A percentile compares a stretch with the other conserved stretches of the same genome.
Evolutionary conservation across 139 green algal genomes (phyloP).

Genomic region (Gonium pectorale): DNA sequence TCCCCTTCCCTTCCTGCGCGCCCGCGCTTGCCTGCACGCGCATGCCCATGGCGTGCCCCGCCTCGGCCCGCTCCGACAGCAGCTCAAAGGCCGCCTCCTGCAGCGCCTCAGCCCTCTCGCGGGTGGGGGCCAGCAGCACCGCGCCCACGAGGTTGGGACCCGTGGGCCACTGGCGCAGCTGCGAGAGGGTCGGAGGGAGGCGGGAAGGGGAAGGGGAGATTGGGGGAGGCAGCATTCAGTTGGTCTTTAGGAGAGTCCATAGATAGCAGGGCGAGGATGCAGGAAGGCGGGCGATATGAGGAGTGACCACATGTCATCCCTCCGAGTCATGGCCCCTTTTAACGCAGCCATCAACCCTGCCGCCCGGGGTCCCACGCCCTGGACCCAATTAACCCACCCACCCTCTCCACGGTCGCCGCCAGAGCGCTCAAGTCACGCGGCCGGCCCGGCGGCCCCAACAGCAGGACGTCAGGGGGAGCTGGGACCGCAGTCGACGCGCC

Average conservation of each 20-base stretch:
- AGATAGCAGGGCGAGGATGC: not conserved
- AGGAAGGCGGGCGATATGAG: not conserved
- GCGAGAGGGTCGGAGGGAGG: not conserved
- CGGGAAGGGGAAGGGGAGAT: not conserved
- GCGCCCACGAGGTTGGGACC: not conserved
- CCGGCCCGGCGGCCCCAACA: not conserved
- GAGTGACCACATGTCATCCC: not conserved
- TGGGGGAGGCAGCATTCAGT: not conserved
- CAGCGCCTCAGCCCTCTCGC: slow-evolving; percentile 17
- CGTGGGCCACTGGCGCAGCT: not conserved
- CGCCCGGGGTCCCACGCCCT: not conserved
- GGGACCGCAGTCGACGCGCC: not conserved
- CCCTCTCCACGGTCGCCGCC: slow-evolving; percentile 1
- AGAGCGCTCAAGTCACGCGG: not conserved
- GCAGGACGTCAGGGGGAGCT: not conserved
- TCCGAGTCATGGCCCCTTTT: not conserved
- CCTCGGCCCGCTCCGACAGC: not conserved
- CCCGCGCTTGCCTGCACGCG: not conserved
- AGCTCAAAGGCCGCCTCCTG: slow-evolving; percentile 29
- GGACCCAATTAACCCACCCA: not conserved
- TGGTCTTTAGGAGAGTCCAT: too few relatives aligned
- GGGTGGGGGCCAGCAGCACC: slow-evolving; percentile 11
- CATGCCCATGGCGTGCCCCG: not conserved
- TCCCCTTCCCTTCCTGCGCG: not conserved
- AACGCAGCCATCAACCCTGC: not conserved